Evolutionary conservation across 257 asterid genomes (phyloP), one percentile per base, ranked within the genome.

Genomic region (Parsonsia alboflavescens): DNA sequence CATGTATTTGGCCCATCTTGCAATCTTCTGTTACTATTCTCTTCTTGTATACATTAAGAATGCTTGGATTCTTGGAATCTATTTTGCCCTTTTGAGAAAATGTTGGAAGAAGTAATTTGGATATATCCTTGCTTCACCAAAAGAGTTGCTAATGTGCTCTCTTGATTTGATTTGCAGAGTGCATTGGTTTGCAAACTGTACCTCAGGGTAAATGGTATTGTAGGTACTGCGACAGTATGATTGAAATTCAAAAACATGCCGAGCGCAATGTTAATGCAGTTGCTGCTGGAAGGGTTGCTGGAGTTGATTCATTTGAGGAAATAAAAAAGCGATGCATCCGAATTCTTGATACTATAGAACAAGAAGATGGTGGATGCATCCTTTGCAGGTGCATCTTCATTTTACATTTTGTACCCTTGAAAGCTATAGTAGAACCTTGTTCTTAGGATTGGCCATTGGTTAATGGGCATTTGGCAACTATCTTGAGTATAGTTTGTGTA

Each of bases 241-340:
- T 87, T 45, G 86, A 80, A 69, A 89, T 74, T 84, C 92, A 86
- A 79, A 83, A 84, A 65, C 83, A 72, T 78, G 91, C 89, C 0
- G 91, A 86, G 83, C 77, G 9, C 30, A 84, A 85, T 73, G 88
- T 82, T 41, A 92, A 95, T 83, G 98, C 98, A 53, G 75, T 87
- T 52, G 99, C 98, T 75, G 98, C 98, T 82, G 99, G 99, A 71
- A 81, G 97, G 80, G 86, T 88, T 66, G 89, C 91, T 59, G 99
- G 97, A 26, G 76, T 75, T 76, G 92, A 95, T 82, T 89, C 96
- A 59, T 75, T 92, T 6, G 96, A 88, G 54, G 94, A 92, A 70
- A 88, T 95, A 75, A 88, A 84, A 26, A 85, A 73, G 76, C 90
- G 97, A 10, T 89, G 98, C 78, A 86, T 90, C 63, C 96, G 96